Evolutionary conservation across 2,329 filamentous ascomycete species (phyloP), one percentile per base, ranked within the genome.

Genomic region (Blastomyces parvus): DNA sequence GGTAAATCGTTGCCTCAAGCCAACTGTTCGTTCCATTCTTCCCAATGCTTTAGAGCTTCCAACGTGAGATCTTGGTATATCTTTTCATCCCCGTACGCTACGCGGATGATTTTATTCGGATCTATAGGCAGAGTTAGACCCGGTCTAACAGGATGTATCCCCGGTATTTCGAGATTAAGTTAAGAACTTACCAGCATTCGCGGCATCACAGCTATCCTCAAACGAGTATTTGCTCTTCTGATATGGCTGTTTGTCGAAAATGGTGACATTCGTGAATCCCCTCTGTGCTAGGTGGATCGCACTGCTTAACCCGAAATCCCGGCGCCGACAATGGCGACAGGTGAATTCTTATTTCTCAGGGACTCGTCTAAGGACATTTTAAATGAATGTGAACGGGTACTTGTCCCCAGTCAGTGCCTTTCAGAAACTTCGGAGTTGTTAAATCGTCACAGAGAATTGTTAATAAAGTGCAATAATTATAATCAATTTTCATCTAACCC

Each of bases 171-270:
- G 33, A 36, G 33, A 36, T 36, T 36, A 36, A 1, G 33, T 36
- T 36, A 36, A 36, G 33, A 36, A 11, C 63, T 63, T 60, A 76
- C 74, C 76, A 61, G 79, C 78, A 4, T 77, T 80, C 0, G 80
- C 79, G 1, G 73, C 74, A 67, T 81, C 78, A 59, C 76, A 75
- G 27, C 80, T 80, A 0, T 70, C 64, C 0, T 71, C 65, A 61
- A 78, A 78, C 7, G 76, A 75, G 60, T 82, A 82, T 0, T 68
- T 68, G 0, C 72, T 71, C 42, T 76, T 62, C 14, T 78, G 73
- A 42, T 80, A 73, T 22, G 76, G 71, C 66, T 82, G 78, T 65
- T 75, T 75, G 67, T 84, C 81, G 42, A 83, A 73, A 13, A 83
- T 74, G 9, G 75, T 81, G 33, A 83, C 73, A 64, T 79, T 73